phyloP scores from a whole-genome alignment of 2,329 filamentous ascomycete species.

The Sarocladium kiliense region DNA sequence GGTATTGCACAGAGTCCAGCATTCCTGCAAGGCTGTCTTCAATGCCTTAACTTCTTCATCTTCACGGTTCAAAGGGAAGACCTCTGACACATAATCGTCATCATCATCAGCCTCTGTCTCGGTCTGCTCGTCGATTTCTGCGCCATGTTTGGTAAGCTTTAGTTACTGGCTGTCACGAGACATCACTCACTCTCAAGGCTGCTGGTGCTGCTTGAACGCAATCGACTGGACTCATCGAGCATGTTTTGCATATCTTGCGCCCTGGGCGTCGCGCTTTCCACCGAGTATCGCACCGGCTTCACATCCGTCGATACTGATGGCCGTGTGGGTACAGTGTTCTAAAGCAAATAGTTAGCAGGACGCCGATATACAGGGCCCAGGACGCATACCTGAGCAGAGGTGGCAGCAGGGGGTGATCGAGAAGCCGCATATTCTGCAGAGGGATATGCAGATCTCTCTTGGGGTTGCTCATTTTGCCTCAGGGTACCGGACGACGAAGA shows the following conservation, averaged over 20 bases:
- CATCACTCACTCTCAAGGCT: constrained; percentile 68
- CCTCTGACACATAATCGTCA: constrained; percentile 42
- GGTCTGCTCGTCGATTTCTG: constrained; percentile 52
- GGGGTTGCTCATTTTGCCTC: not conserved
- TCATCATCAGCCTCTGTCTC: constrained; percentile 50
- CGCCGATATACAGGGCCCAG: constrained; percentile 12
- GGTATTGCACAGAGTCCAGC: constrained; percentile 92
- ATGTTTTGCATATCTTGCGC: constrained; percentile 79
- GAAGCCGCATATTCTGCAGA: constrained; percentile 33
- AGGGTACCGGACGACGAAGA: constrained; percentile 6
- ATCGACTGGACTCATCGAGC: constrained; percentile 46
- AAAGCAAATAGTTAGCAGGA: constrained; percentile 11
- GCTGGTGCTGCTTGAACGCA: constrained; percentile 63
- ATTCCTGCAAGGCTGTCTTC: constrained; percentile 75
- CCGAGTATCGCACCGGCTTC: constrained; percentile 57
- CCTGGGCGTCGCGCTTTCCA: constrained; percentile 69
- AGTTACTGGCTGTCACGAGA: constrained; percentile 8
- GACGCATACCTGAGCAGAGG: constrained; percentile 19
- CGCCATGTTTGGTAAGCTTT: constrained; percentile 9
- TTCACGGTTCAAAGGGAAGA: constrained; percentile 35
- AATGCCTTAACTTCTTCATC: constrained; percentile 62
- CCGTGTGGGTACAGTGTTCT: constrained; percentile 41
- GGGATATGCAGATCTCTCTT: constrained; percentile 10
- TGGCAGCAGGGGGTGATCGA: constrained; percentile 18
- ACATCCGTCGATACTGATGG: constrained; percentile 74